A percentile compares a stretch with the other conserved stretches of the same genome.
phyloP scores from a whole-genome alignment of 2,329 filamentous ascomycete genomes.

The Orbilia blumenaviensis region DNA sequence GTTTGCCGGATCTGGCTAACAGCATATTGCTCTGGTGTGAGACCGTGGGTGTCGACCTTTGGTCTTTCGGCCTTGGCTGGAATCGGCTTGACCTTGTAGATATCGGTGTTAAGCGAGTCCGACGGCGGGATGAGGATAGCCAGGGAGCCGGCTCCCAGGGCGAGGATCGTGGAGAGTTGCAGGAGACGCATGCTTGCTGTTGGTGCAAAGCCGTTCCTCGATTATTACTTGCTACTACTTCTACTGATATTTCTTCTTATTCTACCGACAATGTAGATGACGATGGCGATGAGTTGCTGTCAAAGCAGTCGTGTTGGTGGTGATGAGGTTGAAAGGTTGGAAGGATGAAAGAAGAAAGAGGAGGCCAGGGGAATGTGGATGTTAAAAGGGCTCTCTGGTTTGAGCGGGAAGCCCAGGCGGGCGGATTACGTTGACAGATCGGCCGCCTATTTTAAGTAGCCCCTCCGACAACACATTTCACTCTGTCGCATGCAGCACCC shows the following conservation, averaged over 20 bases:
- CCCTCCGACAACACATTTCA: slow-evolving; percentile 35
- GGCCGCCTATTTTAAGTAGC: slow-evolving; percentile 23
- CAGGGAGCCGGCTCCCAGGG: slow-evolving; percentile 53
- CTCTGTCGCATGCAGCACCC: slow-evolving; percentile 17
- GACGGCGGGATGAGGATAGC: slow-evolving; percentile 45
- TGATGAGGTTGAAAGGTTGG: neutral
- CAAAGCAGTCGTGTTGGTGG: neutral
- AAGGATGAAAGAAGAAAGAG: slow-evolving; percentile 1
- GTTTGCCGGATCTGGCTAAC: slow-evolving; percentile 31
- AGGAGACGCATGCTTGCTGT: slow-evolving; percentile 35
- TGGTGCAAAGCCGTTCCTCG: neutral
- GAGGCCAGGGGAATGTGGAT: neutral
- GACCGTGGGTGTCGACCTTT: slow-evolving; percentile 43
- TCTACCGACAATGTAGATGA: no score
- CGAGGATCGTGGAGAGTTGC: slow-evolving; percentile 41
- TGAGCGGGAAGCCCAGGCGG: neutral
- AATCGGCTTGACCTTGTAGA: slow-evolving; percentile 30
- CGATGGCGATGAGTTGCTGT: neutral
- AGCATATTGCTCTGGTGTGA: slow-evolving; percentile 39
- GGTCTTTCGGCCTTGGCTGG: slow-evolving; percentile 1
- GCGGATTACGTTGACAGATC: slow-evolving; percentile 34
- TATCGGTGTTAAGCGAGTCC: slow-evolving; percentile 28
- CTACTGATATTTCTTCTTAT: no score
- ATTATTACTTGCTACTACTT: neutral
- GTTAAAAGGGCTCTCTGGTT: slow-evolving; percentile 9